Conservation (phyloP, 2,329 filamentous ascomycete genomes). For the Xylaria sp. region DNA sequence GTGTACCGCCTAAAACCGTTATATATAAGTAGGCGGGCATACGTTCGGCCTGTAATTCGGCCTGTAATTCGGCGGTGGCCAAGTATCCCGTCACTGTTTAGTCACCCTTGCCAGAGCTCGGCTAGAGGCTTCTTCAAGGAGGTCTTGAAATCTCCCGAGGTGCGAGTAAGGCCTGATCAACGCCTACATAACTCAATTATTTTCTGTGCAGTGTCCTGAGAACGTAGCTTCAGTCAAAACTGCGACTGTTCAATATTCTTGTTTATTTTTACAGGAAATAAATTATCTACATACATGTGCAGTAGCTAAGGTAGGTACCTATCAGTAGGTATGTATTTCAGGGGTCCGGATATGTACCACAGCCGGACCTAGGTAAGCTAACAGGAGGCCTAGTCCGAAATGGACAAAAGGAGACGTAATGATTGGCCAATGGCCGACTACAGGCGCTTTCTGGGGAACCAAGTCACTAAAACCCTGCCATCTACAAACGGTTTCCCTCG, state of each 20-base stretch:
- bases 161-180: no score
- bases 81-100: no score
- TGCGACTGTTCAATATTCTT: no score
- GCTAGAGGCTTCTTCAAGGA: no score
- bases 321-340: no score
- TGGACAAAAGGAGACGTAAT: conserved; percentile 26
- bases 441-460: conserved; percentile 1
- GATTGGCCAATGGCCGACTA: conserved; percentile 38
- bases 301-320: no score
- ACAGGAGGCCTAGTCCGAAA: background rate
- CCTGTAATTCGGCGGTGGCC: background rate
- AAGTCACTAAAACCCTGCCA: background rate
- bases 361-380: conserved; percentile 3
- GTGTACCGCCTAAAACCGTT: background rate
- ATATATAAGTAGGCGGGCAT: background rate
- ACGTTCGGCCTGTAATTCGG: background rate
- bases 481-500: conserved; percentile 45
- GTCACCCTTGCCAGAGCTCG: no score
- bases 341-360: background rate
- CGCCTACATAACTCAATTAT: no score
- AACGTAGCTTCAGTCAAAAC: no score
- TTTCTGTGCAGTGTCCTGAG: no score
- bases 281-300: background rate
- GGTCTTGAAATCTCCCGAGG: no score
- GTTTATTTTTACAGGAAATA: no score